These are phyloP conservation scores for Cryptococcus deneoformans DNA, from an alignment of 1,284 basidiomycete species.

Conservation along the genomic window DNA sequence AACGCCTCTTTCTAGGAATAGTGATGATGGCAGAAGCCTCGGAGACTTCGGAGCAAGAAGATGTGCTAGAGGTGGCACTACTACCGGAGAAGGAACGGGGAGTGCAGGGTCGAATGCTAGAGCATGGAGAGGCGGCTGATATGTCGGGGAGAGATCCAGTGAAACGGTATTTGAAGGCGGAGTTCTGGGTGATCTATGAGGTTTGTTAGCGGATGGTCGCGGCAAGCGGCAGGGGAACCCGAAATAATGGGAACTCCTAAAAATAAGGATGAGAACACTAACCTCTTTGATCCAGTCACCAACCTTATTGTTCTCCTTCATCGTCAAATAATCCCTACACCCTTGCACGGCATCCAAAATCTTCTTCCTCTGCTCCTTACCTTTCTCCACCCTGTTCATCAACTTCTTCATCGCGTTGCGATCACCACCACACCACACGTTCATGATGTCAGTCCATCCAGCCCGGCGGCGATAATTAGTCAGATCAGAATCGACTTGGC, in stretches of 20 bases:
- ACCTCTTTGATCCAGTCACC: conserved; percentile 30
- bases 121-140: not conserved
- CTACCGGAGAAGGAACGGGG: conserved; percentile 2
- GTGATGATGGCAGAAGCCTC: conserved; percentile 5
- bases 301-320: conserved; percentile 22
- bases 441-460: conserved; percentile 32
- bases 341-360: conserved; percentile 15
- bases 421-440: conserved; percentile 16
- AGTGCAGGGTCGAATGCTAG: not conserved
- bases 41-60: conserved; percentile 2
- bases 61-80: not conserved
- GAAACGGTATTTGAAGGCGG: not conserved
- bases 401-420: conserved; percentile 19
- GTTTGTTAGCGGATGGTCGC: not conserved
- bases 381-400: conserved; percentile 18
- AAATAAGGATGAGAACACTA: conserved; percentile 7
- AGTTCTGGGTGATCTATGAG: not conserved
- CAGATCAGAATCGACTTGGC: conserved; percentile 30
- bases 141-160: conserved; percentile 1
- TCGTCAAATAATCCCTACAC: conserved; percentile 20
- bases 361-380: conserved; percentile 16
- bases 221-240: not conserved
- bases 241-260: not conserved
- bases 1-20: not conserved
- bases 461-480: conserved; percentile 36